These are phyloP conservation scores for Xylaria grammica DNA, from an alignment of 495 filamentous ascomycete genomes.

Conservation along the genomic window DNA sequence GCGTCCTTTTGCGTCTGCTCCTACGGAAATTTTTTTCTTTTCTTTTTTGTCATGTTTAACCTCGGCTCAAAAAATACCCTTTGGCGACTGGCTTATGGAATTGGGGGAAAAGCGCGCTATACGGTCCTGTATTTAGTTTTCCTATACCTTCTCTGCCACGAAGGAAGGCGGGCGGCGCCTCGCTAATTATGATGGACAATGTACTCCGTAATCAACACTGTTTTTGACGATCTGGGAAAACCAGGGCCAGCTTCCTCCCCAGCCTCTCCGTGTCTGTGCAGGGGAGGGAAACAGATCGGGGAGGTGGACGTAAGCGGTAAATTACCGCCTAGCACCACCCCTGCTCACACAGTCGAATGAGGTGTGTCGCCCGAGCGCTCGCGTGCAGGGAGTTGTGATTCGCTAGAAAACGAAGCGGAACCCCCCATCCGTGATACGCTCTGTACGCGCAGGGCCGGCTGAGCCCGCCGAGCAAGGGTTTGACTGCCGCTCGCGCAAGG, in stretches of 20 bases:
- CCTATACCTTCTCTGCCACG: no score
- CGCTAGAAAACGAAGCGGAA: conserved; percentile 9
- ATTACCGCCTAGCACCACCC: background rate
- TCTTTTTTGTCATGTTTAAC: background rate
- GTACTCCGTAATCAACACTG: no score
- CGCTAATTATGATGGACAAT: no score
- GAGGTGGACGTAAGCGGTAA: no score
- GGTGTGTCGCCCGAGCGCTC: background rate
- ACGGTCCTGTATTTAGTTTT: no score
- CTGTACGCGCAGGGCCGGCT: background rate
- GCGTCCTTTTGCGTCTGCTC: no score
- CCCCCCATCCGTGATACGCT: conserved; percentile 7
- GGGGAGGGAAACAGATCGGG: no score
- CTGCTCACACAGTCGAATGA: conserved; percentile 5
- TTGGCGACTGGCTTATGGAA: background rate
- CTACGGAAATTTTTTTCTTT: no score
- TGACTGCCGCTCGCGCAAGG: conserved; percentile 6
- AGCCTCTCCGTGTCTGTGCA: no score
- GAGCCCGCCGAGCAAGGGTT: conserved; percentile 1
- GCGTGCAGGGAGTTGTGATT: background rate
- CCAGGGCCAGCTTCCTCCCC: no score
- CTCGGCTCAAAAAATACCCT: background rate
- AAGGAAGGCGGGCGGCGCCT: no score
- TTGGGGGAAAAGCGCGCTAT: background rate
- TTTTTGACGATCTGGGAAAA: no score